phyloP scores from a whole-genome alignment of 306 rosid genomes.

The apple (Malus domestica) region ASM211411v1 NC_041802.1:7438001-7438500 shows the following conservation, averaged over 20 bases:
- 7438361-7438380: not conserved
- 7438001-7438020: too few relatives aligned
- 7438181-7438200: slow-evolving; percentile 95
- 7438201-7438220: slow-evolving; percentile 91
- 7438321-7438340: slow-evolving; percentile 41
- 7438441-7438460: not conserved
- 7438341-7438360: not conserved
- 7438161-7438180: slow-evolving; percentile 94
- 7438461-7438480: not conserved
- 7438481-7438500: not conserved
- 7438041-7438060: too few relatives aligned
- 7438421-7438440: not conserved
- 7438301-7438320: slow-evolving; percentile 99
- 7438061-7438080: too few relatives aligned
- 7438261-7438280: slow-evolving; percentile 98
- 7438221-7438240: slow-evolving; percentile 97
- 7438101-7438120: not conserved
- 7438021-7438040: too few relatives aligned
- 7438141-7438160: slow-evolving; percentile 22
- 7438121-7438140: not conserved
- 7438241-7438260: slow-evolving; percentile 91
- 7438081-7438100: too few relatives aligned
- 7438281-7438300: slow-evolving; percentile 94
- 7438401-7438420: not conserved
- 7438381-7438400: not conserved